A percentile compares a stretch with the other conserved stretches of the same genome.
Conservation (phyloP, 371 early-diverging fungal genomes). For the Rhizopus stolonifer region DNA sequence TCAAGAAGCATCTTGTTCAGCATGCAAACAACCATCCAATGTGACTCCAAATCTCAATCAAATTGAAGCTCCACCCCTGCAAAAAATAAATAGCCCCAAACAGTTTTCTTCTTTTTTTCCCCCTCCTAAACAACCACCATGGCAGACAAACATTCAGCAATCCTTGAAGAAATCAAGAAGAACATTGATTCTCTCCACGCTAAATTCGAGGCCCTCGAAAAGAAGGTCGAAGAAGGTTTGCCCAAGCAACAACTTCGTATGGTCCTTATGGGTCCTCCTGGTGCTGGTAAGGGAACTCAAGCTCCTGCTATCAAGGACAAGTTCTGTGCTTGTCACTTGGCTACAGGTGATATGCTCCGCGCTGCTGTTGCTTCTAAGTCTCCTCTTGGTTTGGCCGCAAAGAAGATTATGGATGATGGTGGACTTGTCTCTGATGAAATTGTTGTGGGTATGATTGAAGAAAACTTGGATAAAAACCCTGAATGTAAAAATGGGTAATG, state of each 20-base stretch:
- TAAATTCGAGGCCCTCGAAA: slow-evolving; percentile 50
- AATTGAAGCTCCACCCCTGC: neutral
- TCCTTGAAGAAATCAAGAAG: slow-evolving; percentile 59
- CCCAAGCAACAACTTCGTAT: slow-evolving; percentile 65
- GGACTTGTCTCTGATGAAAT: slow-evolving; percentile 98
- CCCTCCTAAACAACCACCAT: slow-evolving; percentile 17
- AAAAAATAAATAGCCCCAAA: neutral
- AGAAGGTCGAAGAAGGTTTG: slow-evolving; percentile 44
- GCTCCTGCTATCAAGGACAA: slow-evolving; percentile 93
- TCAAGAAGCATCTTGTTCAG: neutral
- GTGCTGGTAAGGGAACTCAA: slow-evolving; percentile 99
- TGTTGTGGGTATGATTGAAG: slow-evolving; percentile 95
- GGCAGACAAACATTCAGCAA: slow-evolving; percentile 44
- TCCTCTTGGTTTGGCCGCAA: slow-evolving; percentile 90
- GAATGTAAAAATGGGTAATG: slow-evolving; percentile 89
- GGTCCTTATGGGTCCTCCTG: slow-evolving; percentile 98
- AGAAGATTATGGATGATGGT: slow-evolving; percentile 98
- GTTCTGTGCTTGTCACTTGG: slow-evolving; percentile 95
- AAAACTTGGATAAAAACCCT: slow-evolving; percentile 88
- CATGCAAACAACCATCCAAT: slow-evolving; percentile 6
- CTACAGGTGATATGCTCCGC: slow-evolving; percentile 99
- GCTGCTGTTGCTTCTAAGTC: slow-evolving; percentile 93
- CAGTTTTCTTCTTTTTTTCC: slow-evolving; percentile 10
- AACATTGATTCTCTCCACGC: slow-evolving; percentile 51
- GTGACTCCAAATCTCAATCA: slow-evolving; percentile 9